Conservation (phyloP, 78 protist species). For the Isochrysis galbana region DNA sequence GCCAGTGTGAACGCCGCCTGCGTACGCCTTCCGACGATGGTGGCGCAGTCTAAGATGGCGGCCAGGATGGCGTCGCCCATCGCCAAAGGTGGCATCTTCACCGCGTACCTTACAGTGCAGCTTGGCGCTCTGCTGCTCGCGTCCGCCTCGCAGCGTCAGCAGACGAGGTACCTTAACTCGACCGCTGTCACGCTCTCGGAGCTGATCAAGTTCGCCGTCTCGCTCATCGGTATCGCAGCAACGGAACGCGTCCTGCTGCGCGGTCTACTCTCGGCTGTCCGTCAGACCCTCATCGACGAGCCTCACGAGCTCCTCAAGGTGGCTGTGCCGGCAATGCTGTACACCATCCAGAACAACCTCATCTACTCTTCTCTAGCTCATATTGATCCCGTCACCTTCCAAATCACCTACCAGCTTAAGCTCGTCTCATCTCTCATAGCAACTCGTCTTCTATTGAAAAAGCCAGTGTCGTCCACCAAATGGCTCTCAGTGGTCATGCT, state of each 20-base stretch:
- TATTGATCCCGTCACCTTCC: slow-evolving; percentile 64
- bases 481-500: not conserved
- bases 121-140: not conserved
- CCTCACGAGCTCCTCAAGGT: not conserved
- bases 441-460: not conserved
- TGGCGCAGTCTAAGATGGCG: not conserved
- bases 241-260: not conserved
- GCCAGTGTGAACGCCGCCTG: too few species aligned
- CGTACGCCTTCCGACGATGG: too few species aligned
- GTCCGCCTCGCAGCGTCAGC: not conserved
- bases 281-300: not conserved
- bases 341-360: slow-evolving; percentile 71
- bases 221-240: not conserved
- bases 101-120: not conserved
- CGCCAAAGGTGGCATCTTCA: not conserved
- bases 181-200: not conserved
- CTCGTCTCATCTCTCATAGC: not conserved
- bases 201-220: not conserved
- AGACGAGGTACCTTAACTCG: not conserved
- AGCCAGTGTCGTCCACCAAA: not conserved
- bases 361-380: slow-evolving; percentile 58
- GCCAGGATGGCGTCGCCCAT: not conserved
- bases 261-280: not conserved
- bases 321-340: slow-evolving; percentile 64
- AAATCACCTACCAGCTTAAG: slow-evolving; percentile 14